Base-by-base conservation (phyloP, 164 flowering plant genomes). In the Nymphaea colorata region DNA sequence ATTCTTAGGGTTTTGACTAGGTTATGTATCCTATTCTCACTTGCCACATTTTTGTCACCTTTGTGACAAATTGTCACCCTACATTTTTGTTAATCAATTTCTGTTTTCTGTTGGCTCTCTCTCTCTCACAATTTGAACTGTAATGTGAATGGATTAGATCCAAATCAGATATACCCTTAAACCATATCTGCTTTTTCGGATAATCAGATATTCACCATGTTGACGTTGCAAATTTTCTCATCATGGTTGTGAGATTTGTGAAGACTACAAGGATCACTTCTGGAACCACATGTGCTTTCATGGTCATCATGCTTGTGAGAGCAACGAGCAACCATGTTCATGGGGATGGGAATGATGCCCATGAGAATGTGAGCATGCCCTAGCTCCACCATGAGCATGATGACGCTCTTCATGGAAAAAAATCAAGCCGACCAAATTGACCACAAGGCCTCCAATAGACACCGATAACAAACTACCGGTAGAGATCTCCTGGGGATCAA, bases 371-470 rank as follows among this genome's bases (percentile, higher is more conserved):
- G 89, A 79, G 79, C 93, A 87, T 3, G 89, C 70, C 63, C 89
- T 84, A 57, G 82, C 74, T 53, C 92, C 96, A 69, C 97, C 98
- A 83, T 91, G 98, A 57, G 97, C 98, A 79, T 91, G 97, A 80
- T 94, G 99, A 76, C 91, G 99, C 79, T 94, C 99, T 76, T 94
- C 97, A 63, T 94, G 99, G 71, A 94, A 94, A 81, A 91, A 91
- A 47, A 94, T 73, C 75, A 94, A 77, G 44, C 99, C 99, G n/a
- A 94, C 80, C 66, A 94, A 70, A 82, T 94, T 94, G 71, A 94
- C 99, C 62, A 88, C 6, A 67, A 94, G 86, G 66, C 99, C 98
- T 61, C 99, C 99, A 76, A 94, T 74, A 10, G 99, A 94, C 72
- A 91, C 96, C 66, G 75, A 65, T 66, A 94, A 75, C 69, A 94